phyloP scores from a whole-genome alignment of 176 grass and related monocot genomes.

The Dactylis glomerata region DNA sequence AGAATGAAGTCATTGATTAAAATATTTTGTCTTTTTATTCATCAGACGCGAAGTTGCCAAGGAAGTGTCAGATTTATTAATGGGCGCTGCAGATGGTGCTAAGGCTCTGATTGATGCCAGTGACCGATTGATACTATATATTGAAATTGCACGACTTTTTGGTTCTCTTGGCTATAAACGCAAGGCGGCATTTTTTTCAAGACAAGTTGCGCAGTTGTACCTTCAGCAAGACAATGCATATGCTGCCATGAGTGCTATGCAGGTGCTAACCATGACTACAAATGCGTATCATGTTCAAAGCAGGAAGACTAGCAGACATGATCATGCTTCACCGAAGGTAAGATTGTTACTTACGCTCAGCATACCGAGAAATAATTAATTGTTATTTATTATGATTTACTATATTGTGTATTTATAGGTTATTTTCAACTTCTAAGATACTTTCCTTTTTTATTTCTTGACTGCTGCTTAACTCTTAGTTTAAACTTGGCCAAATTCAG shows the following conservation, averaged over 20 bases:
- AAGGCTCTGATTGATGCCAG: constrained; percentile 97
- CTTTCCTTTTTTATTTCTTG: not conserved
- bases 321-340: constrained; percentile 35
- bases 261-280: constrained; percentile 88
- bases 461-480: not conserved
- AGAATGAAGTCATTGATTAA: not conserved
- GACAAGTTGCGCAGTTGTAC: constrained; percentile 96
- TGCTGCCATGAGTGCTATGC: constrained; percentile 96
- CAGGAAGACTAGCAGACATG: constrained; percentile 52
- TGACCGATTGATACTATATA: constrained; percentile 82
- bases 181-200: constrained; percentile 98
- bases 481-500: not conserved
- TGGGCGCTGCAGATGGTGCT: constrained; percentile 96
- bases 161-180: constrained; percentile 88
- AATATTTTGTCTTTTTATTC: constrained; percentile 29
- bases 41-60: constrained; percentile 75
- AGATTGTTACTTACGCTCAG: constrained; percentile 2
- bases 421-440: not conserved
- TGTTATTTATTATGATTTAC: not conserved
- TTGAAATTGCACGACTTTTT: constrained; percentile 98
- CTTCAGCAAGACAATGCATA: constrained; percentile 90
- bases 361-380: constrained; percentile 2
- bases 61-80: constrained; percentile 93
- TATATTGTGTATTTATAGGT: not conserved
- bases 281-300: constrained; percentile 95